Evolutionary conservation across 2,329 filamentous ascomycete species (phyloP), one percentile per base, ranked within the genome.

Genomic region (Aspergillus sp.): DNA sequence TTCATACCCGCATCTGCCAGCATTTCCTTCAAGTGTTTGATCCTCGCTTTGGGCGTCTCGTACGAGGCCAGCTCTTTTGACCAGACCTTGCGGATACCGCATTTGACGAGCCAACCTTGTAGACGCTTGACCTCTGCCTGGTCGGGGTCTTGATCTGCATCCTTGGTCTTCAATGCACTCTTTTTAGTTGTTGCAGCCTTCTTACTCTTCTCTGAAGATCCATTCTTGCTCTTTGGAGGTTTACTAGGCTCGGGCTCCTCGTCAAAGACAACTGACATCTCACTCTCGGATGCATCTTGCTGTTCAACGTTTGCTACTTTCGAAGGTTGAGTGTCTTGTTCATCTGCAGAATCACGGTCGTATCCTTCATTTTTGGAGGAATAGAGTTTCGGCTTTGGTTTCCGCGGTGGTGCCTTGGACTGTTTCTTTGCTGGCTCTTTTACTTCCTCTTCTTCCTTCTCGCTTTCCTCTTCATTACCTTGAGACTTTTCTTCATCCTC

Each of bases 31-130:
- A 98, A 75, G 62, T 96, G 88, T 44, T 76, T 76, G 51, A 96
- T 87, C 73, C 95, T 96, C 43, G 81, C 87, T 50, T 82, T 85
- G 3, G 77, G 63, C 27, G 90, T 86, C 46, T 83, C 79, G 58
- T 80, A 89, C 46, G 81, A 74, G 64, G 87, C 87, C 29, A 98
- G 76, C 67, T 96, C 88, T 52, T 85, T 82, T 43, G 79, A 80
- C 91, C 93, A 98, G 51, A 96, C 79, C 64, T 96, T 97, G 45
- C 88, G 85, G 46, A 96, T 81, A 29, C 91, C 91, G 60, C 91
- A 98, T 67, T 96, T 95, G 41, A 84, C 71, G 5, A 98, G 78
- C 67, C 91, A 88, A 6, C 82, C 80, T 69, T 97, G 91, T 3
- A 97, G 74, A 42, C 83, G 85, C 67, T 95, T 97, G 62, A 96